These are phyloP conservation scores for Phaeophleospora eucalypticola DNA, from an alignment of 2,329 filamentous ascomycete species.

Conservation along the genomic window DNA sequence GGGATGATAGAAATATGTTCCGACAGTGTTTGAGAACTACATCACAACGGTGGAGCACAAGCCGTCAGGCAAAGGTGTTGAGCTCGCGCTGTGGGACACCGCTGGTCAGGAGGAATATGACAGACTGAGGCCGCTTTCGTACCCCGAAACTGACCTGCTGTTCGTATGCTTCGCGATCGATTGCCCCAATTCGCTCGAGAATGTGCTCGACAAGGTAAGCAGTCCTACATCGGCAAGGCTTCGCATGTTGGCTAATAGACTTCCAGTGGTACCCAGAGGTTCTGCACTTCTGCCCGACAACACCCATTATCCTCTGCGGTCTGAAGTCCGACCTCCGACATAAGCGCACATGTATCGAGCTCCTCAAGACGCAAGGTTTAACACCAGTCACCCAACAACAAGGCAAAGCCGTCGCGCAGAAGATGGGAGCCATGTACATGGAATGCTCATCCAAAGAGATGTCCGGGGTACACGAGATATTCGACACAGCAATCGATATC, in stretches of 20 bases:
- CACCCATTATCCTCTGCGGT: slow-evolving; percentile 89
- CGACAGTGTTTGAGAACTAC: slow-evolving; percentile 99
- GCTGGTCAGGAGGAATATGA: slow-evolving; percentile 99
- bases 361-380: slow-evolving; percentile 95
- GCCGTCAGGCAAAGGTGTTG: slow-evolving; percentile 85
- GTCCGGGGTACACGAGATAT: slow-evolving; percentile 93
- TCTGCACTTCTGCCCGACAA: slow-evolving; percentile 96
- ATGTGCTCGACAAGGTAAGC: slow-evolving; percentile 94
- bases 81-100: slow-evolving; percentile 96
- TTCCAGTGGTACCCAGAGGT: slow-evolving; percentile 96
- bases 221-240: too few species aligned
- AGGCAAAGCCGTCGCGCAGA: slow-evolving; percentile 78
- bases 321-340: slow-evolving; percentile 94
- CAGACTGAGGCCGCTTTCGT: slow-evolving; percentile 87
- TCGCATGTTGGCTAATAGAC: slow-evolving; percentile 9
- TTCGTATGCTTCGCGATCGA: slow-evolving; percentile 99
- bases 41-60: slow-evolving; percentile 93
- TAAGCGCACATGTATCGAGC: slow-evolving; percentile 96
- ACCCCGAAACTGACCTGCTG: slow-evolving; percentile 94
- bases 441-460: slow-evolving; percentile 99
- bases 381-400: slow-evolving; percentile 92
- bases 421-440: slow-evolving; percentile 94
- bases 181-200: slow-evolving; percentile 95
- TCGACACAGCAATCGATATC: slow-evolving; percentile 83
- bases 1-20: slow-evolving; percentile 84